Evolutionary conservation across 1,284 basidiomycete genomes (phyloP).

Genomic region (Porodaedalea pini): DNA sequence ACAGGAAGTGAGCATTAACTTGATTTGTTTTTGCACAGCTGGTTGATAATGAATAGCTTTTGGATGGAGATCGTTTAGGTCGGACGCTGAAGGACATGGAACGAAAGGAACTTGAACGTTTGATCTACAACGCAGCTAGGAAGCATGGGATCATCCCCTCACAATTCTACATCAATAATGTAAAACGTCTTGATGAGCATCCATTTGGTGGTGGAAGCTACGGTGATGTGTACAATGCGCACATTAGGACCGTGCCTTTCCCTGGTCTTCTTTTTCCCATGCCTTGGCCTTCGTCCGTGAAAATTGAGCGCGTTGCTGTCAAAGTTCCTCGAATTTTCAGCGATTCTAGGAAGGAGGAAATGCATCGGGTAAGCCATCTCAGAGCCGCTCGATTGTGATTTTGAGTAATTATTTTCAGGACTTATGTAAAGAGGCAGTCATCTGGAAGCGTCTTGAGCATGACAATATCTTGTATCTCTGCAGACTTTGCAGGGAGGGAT

Average conservation of each 20-base stretch:
- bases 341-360: neutral
- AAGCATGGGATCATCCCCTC: neutral
- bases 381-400: too few species aligned
- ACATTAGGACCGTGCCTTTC: too few species aligned
- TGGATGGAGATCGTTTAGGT: neutral
- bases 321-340: neutral
- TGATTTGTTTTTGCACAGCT: neutral
- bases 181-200: neutral
- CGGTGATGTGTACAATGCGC: neutral
- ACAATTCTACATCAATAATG: neutral
- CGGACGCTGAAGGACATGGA: neutral
- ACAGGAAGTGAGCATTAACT: neutral
- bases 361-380: neutral
- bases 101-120: neutral
- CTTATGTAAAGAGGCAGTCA: slow-evolving; percentile 1
- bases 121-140: neutral
- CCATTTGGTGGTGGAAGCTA: neutral
- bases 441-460: slow-evolving; percentile 3
- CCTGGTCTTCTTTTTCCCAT: too few species aligned
- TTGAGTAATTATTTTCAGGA: too few species aligned
- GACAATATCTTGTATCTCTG: neutral
- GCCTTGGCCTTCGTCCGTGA: too few species aligned
- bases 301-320: neutral
- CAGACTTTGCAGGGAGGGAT: neutral
- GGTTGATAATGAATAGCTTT: neutral